A percentile compares a stretch with the other conserved stretches of the same genome.
These are phyloP conservation scores for Vickermania ingenoplastis DNA, from an alignment of 208 protist genomes.

Conservation along the genomic window DNA sequence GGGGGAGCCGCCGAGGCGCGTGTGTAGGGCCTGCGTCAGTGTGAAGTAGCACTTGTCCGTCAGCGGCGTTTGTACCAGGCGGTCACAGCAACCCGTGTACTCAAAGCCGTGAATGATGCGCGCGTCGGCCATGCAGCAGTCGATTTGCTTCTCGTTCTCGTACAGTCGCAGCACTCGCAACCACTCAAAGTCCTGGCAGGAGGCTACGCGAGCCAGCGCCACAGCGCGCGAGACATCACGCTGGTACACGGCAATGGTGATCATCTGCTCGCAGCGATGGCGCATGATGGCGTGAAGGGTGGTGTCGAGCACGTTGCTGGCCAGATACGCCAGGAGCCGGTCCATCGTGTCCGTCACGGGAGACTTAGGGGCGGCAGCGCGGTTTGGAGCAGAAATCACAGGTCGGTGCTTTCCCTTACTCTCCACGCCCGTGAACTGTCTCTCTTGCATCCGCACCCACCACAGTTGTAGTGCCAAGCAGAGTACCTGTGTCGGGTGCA, in stretches of 20 bases:
- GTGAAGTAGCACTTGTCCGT: conserved; percentile 99
- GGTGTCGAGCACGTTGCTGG: conserved; percentile 35
- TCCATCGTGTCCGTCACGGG: conserved; percentile 49
- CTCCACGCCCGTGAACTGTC: conserved; percentile 17
- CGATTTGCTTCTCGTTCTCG: conserved; percentile 41
- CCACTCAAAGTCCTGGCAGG: conserved; percentile 94
- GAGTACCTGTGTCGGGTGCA: conserved; percentile 89
- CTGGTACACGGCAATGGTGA: conserved; percentile 98
- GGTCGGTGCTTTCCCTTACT: conserved; percentile 1
- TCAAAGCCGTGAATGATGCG: conserved; percentile 97
- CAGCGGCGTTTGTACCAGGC: conserved; percentile 98
- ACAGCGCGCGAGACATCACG: conserved; percentile 90
- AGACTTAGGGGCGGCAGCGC: conserved; percentile 7
- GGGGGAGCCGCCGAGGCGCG: conserved; percentile 94
- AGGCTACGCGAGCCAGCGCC: conserved; percentile 23
- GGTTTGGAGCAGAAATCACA: conserved; percentile 1
- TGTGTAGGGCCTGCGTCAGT: conserved; percentile 97
- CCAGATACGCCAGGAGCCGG: conserved; percentile 78
- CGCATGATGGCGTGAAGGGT: conserved; percentile 28
- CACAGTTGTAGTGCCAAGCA: conserved; percentile 88
- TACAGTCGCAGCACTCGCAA: conserved; percentile 94
- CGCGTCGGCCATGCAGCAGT: conserved; percentile 95
- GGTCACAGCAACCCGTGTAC: conserved; percentile 96
- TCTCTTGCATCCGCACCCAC: conserved; percentile 89
- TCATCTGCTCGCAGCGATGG: conserved; percentile 95